Percentiles rank a stretch among this genome's conserved stretches.
phyloP scores from a whole-genome alignment of 2,329 filamentous ascomycete genomes.

The Colletotrichum orchidophilum region DNA sequence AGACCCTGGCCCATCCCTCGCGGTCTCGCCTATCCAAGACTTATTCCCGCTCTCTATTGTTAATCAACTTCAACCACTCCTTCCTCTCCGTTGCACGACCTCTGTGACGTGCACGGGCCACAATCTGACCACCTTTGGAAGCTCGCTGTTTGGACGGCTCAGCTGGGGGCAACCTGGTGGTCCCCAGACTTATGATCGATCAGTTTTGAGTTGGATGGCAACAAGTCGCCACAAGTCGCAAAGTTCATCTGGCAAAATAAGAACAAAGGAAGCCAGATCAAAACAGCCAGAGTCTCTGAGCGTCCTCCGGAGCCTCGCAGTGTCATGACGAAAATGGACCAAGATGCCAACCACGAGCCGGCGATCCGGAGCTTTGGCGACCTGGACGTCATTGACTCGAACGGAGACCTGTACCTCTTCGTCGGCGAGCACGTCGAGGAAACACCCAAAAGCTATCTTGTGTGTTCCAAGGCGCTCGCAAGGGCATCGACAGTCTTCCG shows the following conservation, averaged over 20 bases:
- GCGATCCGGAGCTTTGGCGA: neutral
- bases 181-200: neutral
- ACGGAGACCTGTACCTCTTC: constrained; percentile 1
- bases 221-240: neutral
- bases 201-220: neutral
- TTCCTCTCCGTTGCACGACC: neutral
- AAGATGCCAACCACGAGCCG: neutral
- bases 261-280: neutral
- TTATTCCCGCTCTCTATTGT: neutral
- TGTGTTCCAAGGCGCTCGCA: constrained; percentile 41
- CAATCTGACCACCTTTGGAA: constrained; percentile 12
- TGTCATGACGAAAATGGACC: constrained; percentile 1
- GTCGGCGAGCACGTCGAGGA: neutral
- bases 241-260: neutral
- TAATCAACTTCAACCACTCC: neutral
- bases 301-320: neutral
- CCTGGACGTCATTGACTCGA: neutral
- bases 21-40: neutral
- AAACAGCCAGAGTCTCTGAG: neutral
- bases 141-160: neutral
- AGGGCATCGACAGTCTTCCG: constrained; percentile 41
- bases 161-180: neutral
- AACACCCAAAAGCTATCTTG: constrained; percentile 32
- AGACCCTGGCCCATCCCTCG: too few relatives aligned
- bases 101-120: constrained; percentile 26